These are phyloP conservation scores for Globisporangium sylvaticum DNA, from an alignment of 352 stramenopile genomes.

Conservation along the genomic window DNA sequence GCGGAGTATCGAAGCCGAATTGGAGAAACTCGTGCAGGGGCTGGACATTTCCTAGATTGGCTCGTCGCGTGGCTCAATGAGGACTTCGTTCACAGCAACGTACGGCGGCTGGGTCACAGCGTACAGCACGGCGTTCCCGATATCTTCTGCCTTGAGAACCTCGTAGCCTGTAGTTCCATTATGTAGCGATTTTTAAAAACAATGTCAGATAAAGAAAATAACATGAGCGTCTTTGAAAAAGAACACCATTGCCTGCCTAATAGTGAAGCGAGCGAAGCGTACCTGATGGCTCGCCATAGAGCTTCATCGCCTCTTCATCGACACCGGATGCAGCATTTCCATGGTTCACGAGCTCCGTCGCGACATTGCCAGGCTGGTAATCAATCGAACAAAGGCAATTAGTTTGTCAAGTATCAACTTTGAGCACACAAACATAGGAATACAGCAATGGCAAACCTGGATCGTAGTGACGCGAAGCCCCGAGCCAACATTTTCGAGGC, in stretches of 20 bases:
- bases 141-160: conserved; percentile 79
- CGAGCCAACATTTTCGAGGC: conserved; percentile 82
- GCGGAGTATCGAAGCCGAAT: conserved; percentile 39
- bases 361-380: conserved; percentile 83
- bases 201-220: conserved; percentile 5
- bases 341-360: conserved; percentile 87
- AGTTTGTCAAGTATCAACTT: not conserved
- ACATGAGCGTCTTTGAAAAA: not conserved
- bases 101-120: conserved; percentile 82
- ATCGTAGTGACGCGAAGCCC: conserved; percentile 88
- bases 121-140: conserved; percentile 86
- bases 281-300: conserved; percentile 55
- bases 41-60: conserved; percentile 53
- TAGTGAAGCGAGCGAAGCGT: not conserved
- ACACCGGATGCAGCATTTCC: conserved; percentile 62
- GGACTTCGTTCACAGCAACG: conserved; percentile 88
- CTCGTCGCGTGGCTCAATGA: conserved; percentile 89
- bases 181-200: conserved; percentile 14
- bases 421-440: not conserved
- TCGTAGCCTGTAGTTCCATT: conserved; percentile 44
- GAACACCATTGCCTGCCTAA: not conserved
- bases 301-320: conserved; percentile 80
- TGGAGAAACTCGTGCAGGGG: conserved; percentile 42
- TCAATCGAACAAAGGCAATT: conserved; percentile 5
- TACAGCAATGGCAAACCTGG: conserved; percentile 20